phyloP scores from a whole-genome alignment of 108 stramenopile species.

The Discostella stelligeroides region DNA sequence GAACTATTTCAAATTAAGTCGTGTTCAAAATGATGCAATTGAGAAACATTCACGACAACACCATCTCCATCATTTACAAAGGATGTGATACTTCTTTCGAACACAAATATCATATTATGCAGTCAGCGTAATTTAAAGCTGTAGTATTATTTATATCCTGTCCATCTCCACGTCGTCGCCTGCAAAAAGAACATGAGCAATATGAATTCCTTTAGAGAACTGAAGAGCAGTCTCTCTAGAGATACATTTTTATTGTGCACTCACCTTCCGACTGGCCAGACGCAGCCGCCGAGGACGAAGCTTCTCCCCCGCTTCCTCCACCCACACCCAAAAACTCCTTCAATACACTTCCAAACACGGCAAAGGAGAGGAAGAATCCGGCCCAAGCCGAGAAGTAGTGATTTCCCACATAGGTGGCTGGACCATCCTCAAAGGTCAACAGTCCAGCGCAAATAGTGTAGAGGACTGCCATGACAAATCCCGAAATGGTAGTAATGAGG shows the following conservation, averaged over 20 bases:
- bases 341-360: conserved; percentile 49
- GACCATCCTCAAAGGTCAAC: conserved; percentile 48
- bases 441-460: conserved; percentile 49
- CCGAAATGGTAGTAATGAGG: conserved; percentile 37
- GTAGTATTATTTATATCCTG: conserved; percentile 5
- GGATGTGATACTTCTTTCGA: no score
- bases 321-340: conserved; percentile 50
- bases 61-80: no score
- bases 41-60: no score
- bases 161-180: neutral
- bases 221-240: no score
- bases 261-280: conserved; percentile 9
- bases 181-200: neutral
- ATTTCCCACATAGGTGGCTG: conserved; percentile 50
- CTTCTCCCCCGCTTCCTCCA: neutral
- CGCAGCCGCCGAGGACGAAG: neutral
- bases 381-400: conserved; percentile 51
- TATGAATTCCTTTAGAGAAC: no score
- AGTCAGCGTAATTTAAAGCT: neutral
- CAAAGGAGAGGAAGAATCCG: conserved; percentile 46
- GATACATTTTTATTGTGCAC: neutral
- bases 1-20: no score
- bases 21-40: no score
- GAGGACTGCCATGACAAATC: conserved; percentile 38
- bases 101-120: no score